Conservation (phyloP, 2,329 filamentous ascomycete genomes). For the Epicoccum sorghinum region DNA sequence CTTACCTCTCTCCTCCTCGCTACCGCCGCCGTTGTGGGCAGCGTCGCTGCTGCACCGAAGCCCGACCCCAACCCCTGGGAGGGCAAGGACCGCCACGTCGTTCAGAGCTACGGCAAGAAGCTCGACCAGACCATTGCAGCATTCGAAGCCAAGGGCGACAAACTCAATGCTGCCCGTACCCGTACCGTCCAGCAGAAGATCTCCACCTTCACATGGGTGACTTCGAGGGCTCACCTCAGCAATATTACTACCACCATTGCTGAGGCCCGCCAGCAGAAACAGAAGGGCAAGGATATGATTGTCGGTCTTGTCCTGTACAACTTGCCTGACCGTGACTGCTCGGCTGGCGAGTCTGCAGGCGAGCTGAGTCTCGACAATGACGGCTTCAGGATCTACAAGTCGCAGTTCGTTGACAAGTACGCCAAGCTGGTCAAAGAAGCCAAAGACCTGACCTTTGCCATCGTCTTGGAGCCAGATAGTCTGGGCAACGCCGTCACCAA, state of each 20-base stretch:
- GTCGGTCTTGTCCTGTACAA: constrained; percentile 75
- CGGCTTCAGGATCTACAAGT: constrained; percentile 35
- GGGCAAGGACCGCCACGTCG: constrained; percentile 33
- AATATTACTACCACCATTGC: constrained; percentile 29
- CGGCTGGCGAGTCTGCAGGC: constrained; percentile 76
- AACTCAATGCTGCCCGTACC: constrained; percentile 34
- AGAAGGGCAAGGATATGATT: constrained; percentile 26
- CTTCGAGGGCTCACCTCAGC: constrained; percentile 26
- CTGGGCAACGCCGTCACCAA: constrained; percentile 40
- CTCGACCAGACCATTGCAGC: constrained; percentile 34
- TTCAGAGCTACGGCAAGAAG: constrained; percentile 31
- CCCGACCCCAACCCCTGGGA: constrained; percentile 29
- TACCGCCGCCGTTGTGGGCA: constrained; percentile 25
- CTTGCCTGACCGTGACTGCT: constrained; percentile 88
- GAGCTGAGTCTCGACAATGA: constrained; percentile 75
- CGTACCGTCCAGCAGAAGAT: constrained; percentile 35
- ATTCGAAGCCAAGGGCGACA: constrained; percentile 30
- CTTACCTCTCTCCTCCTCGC: constrained; percentile 31
- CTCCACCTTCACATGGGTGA: constrained; percentile 38
- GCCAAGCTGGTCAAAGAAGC: constrained; percentile 31
- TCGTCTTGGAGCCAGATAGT: constrained; percentile 37
- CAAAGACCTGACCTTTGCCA: constrained; percentile 36
- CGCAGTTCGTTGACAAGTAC: constrained; percentile 36
- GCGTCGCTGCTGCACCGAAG: constrained; percentile 23
- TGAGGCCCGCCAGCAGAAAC: constrained; percentile 30